Evolutionary conservation across 345 rosid species (phyloP), one percentile per base, ranked within the genome.

Genomic region (Populus euphratica): DNA sequence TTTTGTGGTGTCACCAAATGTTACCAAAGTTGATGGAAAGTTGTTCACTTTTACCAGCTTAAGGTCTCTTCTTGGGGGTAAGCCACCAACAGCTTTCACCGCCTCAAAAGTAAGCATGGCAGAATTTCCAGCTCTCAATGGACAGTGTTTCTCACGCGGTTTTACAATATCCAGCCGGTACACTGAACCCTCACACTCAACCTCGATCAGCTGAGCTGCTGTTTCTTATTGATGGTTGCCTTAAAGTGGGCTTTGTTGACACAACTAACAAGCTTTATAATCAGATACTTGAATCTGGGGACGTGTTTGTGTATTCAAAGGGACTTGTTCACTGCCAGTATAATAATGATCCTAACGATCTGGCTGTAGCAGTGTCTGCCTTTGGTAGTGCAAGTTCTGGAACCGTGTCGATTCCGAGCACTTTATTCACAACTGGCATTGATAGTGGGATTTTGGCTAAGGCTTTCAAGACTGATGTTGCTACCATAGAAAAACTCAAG

Each of bases 181-280:
- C 76, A 16, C 23, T 39, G 12, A 72, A 78, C 70, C 76, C 81
- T 8, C 81, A 73, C 76, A 78, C 65, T 38, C 81, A 79, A 56
- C 77, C 77, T 13, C 54, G 73, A 17, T 56, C 77, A 7, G 66
- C 77, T 17, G 77, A 79, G 73, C 54, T 79, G 35, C 73, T 78
- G 21, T 73, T 66, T 49, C 61, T 73, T 2, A 8, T 65, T 1
- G 43, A 29, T 2, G 81, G 81, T 1, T 49, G 38, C 31, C 56
- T 73, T 12, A 44, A 73, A 29, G 73, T 73, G 5, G 77, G 81
- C 54, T 68, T 67, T 31, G 61, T 73, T 5, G 77, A 52, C 62
- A 54, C 77, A 20, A 27, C 66, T 31, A 72, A 65, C 52, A 64
- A 54, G 52, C 43, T 72, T 8, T 78, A 6, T 43, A 78, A 66